Percentiles rank a stretch among this genome's conserved stretches.
Conservation (phyloP, 1,284 basidiomycete genomes). For the Cystobasidium slooffiae region DNA sequence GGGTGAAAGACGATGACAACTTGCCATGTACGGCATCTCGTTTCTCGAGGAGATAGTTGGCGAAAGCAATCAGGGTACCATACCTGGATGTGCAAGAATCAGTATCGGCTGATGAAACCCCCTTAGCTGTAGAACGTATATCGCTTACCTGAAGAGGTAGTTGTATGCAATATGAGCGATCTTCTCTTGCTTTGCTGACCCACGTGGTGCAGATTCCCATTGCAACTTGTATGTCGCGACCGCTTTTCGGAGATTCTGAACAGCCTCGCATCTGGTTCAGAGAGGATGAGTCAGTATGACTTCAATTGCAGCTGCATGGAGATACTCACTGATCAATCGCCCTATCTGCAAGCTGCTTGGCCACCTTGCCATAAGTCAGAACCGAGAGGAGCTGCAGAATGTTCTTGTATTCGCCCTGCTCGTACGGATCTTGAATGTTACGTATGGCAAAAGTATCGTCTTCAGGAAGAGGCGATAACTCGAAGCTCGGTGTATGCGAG, state of each 20-base stretch:
- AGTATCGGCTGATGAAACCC: constrained; percentile 33
- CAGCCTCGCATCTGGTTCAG: constrained; percentile 62
- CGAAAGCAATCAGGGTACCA: constrained; percentile 89
- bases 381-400: constrained; percentile 86
- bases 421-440: constrained; percentile 54
- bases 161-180: constrained; percentile 73
- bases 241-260: constrained; percentile 89
- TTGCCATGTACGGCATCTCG: constrained; percentile 16
- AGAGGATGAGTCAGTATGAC: not conserved
- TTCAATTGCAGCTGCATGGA: not conserved
- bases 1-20: constrained; percentile 31
- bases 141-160: constrained; percentile 49
- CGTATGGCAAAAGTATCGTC: constrained; percentile 26
- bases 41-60: constrained; percentile 87
- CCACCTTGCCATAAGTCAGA: constrained; percentile 66
- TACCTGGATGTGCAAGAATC: constrained; percentile 64
- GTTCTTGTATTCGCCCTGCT: constrained; percentile 89
- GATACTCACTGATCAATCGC: constrained; percentile 70
- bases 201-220: constrained; percentile 77
- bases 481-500: constrained; percentile 25
- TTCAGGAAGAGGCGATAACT: constrained; percentile 33
- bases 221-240: constrained; percentile 94
- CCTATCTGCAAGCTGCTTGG: constrained; percentile 88
- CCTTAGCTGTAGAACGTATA: not conserved
- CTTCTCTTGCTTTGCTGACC: constrained; percentile 74